A percentile compares a stretch with the other conserved stretches of the same genome.
phyloP scores from a whole-genome alignment of 345 rosid genomes.

The Rhodamnia rubescens region DNA sequence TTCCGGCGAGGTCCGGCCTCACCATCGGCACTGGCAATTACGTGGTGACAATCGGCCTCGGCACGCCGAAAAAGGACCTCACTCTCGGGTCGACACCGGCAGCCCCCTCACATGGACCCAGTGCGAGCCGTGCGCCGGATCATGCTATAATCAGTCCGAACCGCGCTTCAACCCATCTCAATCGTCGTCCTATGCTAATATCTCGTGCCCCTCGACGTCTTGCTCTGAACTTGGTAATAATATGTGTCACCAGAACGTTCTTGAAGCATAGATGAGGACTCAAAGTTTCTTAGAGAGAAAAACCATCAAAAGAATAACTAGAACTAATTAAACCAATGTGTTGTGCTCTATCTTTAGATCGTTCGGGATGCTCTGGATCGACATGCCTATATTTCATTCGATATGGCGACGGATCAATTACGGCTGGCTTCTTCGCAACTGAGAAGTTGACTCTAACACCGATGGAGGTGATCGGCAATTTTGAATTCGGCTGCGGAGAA shows the following conservation, averaged over 20 bases:
- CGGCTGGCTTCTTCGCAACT: background rate
- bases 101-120: constrained; percentile 24
- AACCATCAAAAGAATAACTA: background rate
- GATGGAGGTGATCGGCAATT: background rate
- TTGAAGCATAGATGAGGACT: background rate
- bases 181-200: constrained; percentile 9
- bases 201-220: background rate
- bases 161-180: constrained; percentile 7
- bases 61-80: background rate
- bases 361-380: constrained; percentile 3
- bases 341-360: background rate
- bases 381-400: constrained; percentile 4
- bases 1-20: background rate
- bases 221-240: background rate
- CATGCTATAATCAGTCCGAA: constrained; percentile 9
- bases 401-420: constrained; percentile 7
- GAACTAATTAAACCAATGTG: background rate
- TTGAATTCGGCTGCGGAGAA: constrained; percentile 20
- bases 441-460: constrained; percentile 1
- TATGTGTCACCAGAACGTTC: background rate
- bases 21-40: background rate
- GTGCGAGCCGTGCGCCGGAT: constrained; percentile 7
- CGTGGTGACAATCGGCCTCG: constrained; percentile 7
- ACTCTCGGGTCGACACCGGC: constrained; percentile 14
- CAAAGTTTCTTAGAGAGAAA: background rate